Evolutionary conservation across 148 eudicot species (phyloP), one percentile per base, ranked within the genome.

Genomic region (Silene latifolia): DNA sequence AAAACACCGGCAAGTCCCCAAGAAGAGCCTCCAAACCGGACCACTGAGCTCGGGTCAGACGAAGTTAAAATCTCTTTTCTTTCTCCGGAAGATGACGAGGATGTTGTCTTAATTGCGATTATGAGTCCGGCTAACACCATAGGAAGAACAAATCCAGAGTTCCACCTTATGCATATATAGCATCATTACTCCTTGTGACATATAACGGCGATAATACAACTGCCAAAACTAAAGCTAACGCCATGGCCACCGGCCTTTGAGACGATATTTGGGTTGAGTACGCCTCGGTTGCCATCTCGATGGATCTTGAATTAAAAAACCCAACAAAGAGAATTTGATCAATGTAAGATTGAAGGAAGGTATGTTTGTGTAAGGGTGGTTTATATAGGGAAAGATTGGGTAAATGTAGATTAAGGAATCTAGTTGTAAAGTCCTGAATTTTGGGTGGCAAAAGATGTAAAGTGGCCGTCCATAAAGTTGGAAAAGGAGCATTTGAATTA

Each of bases 1-100:
- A 93, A 71, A 77, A 93, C 72, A 64, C 86, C 94, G 19, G 95
- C 93, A 5, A 91, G 87, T 5, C 97, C 97, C 97, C 94, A 93
- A 46, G 89, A 77, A 0, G 98, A 93, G 21, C 90, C 85, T 53
- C 93, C 93, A 61, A 86, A 76, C 74, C 90, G 80, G 44, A 88
- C 75, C 76, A 83, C 86, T 63, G 75, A 77, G 0, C 85, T 84
- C 46, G 88, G 71, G 11, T 85, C 85, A 4, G 82, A 17, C 7
- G 89, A 70, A 1, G 58, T 57, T 25, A 63, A 6, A n/a, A 83
- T 24, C 2, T 54, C 61, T 10, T 75, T 48, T 32, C 78, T 73
- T 63, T 74, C 57, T 24, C 20, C 64, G 4, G 72, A 78, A 1
- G 86, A 74, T 0, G 80, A 57, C 0, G 84, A 84, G 1, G 93